These are phyloP conservation scores for Fusarium cicatricum DNA, from an alignment of 2,329 filamentous ascomycete genomes.

Conservation along the genomic window DNA sequence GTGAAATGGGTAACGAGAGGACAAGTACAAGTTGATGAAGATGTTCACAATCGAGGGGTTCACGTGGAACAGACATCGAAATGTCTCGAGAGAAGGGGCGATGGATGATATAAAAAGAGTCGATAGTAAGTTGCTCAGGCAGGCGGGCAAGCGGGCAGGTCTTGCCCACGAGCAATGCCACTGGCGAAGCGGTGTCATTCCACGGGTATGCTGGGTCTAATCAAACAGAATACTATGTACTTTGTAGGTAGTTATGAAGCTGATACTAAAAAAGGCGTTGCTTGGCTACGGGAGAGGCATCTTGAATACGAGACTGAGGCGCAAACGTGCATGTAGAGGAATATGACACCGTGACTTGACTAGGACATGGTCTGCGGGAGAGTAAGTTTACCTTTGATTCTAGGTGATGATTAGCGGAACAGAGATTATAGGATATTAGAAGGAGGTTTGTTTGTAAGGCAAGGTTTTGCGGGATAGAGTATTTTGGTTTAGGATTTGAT, in stretches of 20 bases:
- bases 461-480: no score
- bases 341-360: not conserved
- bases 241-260: no score
- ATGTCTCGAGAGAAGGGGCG: not conserved
- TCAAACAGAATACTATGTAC: not conserved
- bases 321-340: conserved; percentile 25
- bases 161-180: conserved; percentile 9
- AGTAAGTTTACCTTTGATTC: not conserved
- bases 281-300: not conserved
- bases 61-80: no score
- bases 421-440: not conserved
- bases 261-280: not conserved
- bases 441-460: not conserved
- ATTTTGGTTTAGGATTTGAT: no score
- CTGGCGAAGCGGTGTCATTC: not conserved
- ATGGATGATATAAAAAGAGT: not conserved
- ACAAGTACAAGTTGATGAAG: not conserved
- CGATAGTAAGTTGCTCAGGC: not conserved
- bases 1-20: conserved; percentile 8
- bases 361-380: not conserved
- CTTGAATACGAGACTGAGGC: conserved; percentile 19
- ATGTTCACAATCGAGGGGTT: not conserved
- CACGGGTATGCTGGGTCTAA: not conserved
- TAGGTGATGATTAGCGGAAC: no score
- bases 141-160: conserved; percentile 20